These are phyloP conservation scores for Apiospora sp. DNA, from an alignment of 2,329 filamentous ascomycete genomes.

Conservation along the genomic window DNA sequence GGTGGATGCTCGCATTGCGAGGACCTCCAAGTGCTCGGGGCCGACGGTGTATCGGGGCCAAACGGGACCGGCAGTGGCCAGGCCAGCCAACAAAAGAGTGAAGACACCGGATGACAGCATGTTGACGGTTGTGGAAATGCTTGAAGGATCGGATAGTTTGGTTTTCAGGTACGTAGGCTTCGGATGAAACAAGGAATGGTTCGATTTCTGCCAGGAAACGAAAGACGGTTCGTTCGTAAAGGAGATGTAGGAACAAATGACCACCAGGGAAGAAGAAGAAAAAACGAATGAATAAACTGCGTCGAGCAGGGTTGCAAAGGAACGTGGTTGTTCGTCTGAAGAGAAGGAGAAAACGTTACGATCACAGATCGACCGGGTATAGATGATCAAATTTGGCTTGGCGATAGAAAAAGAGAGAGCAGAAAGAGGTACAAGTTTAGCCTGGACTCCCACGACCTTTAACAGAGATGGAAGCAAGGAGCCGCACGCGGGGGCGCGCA, in stretches of 20 bases:
- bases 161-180: slow-evolving; percentile 4
- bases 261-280: not conserved
- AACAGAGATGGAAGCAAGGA: not conserved
- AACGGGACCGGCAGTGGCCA: slow-evolving; percentile 44
- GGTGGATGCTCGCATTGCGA: slow-evolving; percentile 49
- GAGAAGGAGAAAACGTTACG: not conserved
- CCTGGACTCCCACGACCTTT: slow-evolving; percentile 17
- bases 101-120: slow-evolving; percentile 46
- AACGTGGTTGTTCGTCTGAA: slow-evolving; percentile 8
- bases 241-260: not conserved
- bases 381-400: slow-evolving; percentile 21
- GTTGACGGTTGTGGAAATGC: slow-evolving; percentile 26
- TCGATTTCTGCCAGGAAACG: not conserved
- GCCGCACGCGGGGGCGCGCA: not conserved
- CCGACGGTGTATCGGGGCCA: slow-evolving; percentile 49
- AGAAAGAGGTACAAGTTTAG: not conserved
- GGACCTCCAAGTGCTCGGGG: slow-evolving; percentile 54
- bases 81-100: slow-evolving; percentile 41
- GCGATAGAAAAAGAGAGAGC: not conserved
- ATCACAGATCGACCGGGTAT: slow-evolving; percentile 23
- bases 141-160: slow-evolving; percentile 30
- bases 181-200: slow-evolving; percentile 24
- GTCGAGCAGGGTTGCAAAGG: slow-evolving; percentile 13
- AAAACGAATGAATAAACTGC: slow-evolving; percentile 8
- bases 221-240: not conserved